phyloP scores from a whole-genome alignment of 805 yeast species.

The Saitoella complicata region DNA sequence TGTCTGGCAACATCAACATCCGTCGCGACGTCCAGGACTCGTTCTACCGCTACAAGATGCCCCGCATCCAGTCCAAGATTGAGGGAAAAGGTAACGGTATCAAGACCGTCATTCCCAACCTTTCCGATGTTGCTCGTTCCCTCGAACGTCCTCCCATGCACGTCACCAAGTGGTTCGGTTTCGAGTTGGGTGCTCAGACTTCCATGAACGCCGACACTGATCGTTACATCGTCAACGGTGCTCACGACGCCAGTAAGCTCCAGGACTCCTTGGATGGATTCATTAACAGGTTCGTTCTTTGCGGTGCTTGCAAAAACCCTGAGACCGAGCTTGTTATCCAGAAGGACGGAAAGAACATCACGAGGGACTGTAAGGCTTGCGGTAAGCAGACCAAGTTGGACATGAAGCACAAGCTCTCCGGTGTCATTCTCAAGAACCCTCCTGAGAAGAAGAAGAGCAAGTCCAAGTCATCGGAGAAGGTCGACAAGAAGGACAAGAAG shows the following conservation, averaged over 20 bases:
- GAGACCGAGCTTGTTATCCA: constrained; percentile 82
- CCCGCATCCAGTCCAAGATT: constrained; percentile 87
- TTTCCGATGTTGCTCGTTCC: constrained; percentile 86
- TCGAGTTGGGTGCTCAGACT: constrained; percentile 94
- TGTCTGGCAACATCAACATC: constrained; percentile 31
- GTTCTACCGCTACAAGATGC: constrained; percentile 98
- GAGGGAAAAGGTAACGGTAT: constrained; percentile 99
- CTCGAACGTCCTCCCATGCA: constrained; percentile 85
- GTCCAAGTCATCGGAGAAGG: constrained; percentile 25
- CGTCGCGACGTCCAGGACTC: constrained; percentile 97
- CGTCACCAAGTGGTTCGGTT: constrained; percentile 86
- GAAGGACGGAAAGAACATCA: constrained; percentile 48
- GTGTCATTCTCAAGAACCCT: constrained; percentile 81
- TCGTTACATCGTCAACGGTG: constrained; percentile 86
- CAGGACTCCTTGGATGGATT: constrained; percentile 93
- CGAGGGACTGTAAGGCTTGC: constrained; percentile 95
- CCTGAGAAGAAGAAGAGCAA: constrained; percentile 23
- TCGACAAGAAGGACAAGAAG: constrained; percentile 56
- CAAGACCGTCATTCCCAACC: constrained; percentile 82
- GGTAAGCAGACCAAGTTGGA: constrained; percentile 78
- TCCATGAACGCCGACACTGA: constrained; percentile 63
- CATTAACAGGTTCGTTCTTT: constrained; percentile 78
- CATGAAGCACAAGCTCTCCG: constrained; percentile 69
- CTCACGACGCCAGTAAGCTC: constrained; percentile 73
- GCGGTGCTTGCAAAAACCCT: constrained; percentile 92